Evolutionary conservation across 2,329 filamentous ascomycete genomes (phyloP).

Genomic region (Ambrosiella cleistominuta): DNA sequence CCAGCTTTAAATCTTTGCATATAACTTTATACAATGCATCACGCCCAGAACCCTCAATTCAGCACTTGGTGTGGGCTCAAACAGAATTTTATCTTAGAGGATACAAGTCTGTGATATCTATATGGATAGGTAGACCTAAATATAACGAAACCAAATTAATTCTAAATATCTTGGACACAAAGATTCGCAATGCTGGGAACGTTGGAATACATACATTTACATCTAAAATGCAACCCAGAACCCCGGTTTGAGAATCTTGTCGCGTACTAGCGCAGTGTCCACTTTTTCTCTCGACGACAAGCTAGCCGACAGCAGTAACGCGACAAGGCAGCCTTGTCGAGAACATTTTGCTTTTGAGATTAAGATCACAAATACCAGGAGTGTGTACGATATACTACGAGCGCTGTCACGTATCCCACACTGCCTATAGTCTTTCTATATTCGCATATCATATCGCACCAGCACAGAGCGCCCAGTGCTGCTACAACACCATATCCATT

Average conservation of each 20-base stretch:
- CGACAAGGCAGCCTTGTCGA: constrained; percentile 9
- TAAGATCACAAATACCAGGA: not conserved
- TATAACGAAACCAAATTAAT: too few relatives aligned
- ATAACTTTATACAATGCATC: not conserved
- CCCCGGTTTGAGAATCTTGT: not conserved
- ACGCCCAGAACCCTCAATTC: not conserved
- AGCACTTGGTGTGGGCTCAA: too few relatives aligned
- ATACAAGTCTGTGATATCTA: too few relatives aligned
- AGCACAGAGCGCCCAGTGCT: too few relatives aligned
- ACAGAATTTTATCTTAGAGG: too few relatives aligned
- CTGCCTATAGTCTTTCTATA: not conserved
- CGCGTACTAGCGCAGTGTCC: constrained; percentile 3
- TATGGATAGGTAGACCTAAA: too few relatives aligned
- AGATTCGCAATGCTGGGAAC: too few relatives aligned
- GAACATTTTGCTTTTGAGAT: too few relatives aligned
- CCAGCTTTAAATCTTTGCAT: not conserved
- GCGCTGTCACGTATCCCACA: too few relatives aligned
- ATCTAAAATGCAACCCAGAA: not conserved
- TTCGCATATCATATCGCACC: not conserved
- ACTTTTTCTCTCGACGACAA: constrained; percentile 2
- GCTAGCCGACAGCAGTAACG: not conserved
- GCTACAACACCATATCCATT: too few relatives aligned
- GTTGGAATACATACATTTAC: not conserved
- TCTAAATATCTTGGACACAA: too few relatives aligned
- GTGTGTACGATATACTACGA: not conserved